phyloP scores from a whole-genome alignment of 805 yeast genomes.

The Zygosaccharomyces siamensis region DNA sequence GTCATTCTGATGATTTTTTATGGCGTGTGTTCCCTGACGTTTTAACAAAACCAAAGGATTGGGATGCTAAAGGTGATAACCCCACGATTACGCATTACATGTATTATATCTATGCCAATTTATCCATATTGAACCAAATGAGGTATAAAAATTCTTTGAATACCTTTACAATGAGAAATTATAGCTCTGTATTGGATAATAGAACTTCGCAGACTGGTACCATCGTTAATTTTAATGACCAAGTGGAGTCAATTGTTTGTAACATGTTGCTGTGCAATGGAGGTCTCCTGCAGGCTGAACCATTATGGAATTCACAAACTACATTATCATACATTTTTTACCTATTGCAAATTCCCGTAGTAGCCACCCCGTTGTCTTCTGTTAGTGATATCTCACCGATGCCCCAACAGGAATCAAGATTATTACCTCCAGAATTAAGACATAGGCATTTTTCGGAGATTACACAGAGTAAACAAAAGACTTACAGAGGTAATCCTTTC shows the following conservation, averaged over 20 bases:
- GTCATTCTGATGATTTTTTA: conserved; percentile 22
- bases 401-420: conserved; percentile 5
- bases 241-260: conserved; percentile 27
- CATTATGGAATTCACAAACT: conserved; percentile 25
- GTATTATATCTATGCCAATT: conserved; percentile 33
- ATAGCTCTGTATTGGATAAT: conserved; percentile 20
- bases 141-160: conserved; percentile 18
- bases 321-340: conserved; percentile 25
- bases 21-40: conserved; percentile 28
- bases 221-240: conserved; percentile 23
- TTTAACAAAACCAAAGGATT: conserved; percentile 20
- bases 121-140: conserved; percentile 18
- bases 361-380: conserved; percentile 31
- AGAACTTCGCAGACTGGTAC: conserved; percentile 31
- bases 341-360: conserved; percentile 29
- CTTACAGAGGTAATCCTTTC: conserved; percentile 30
- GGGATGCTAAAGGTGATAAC: conserved; percentile 34
- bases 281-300: conserved; percentile 30
- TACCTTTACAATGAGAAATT: conserved; percentile 23
- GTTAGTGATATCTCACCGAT: conserved; percentile 16
- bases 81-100: conserved; percentile 40
- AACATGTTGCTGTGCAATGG: conserved; percentile 30
- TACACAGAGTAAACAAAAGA: conserved; percentile 17
- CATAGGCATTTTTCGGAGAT: conserved; percentile 22
- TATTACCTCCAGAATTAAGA: conserved; percentile 1